Base-by-base conservation (phyloP, 441 rosid genomes). In the Theobroma grandiflorum region DNA sequence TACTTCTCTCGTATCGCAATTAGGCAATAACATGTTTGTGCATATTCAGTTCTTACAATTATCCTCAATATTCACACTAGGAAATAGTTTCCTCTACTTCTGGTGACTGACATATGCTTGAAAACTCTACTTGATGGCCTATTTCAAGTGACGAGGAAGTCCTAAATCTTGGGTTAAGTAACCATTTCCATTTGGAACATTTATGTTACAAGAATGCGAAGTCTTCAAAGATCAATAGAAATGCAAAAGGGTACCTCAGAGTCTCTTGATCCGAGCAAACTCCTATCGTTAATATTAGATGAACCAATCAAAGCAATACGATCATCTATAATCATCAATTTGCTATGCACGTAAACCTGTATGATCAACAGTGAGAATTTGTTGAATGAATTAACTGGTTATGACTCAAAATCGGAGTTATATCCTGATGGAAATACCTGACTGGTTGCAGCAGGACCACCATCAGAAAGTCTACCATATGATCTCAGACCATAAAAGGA, bases 241-340 rank as follows among this genome's bases (percentile, higher is more conserved):
- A 66, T 59, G 2, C 59, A 42, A 40, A 62, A 40, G 43, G 57
- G 2, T 90, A 91, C 97, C 97, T 92, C 97, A 10, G 97, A 92
- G 75, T 93, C 97, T 55, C 97, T 80, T 67, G 95, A 90, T 49
- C 97, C 97, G 52, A 93, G 93, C 82, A 93, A 85, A 80, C 97
- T 93, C 77, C 97, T 74, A 49, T 93, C 97, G 4, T 93, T 93
- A 2, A 93, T 87, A 77, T 93, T 93, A 42, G 97, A 91, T 8
- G 97, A 93, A 55, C 97, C 97, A 1, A 93, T 85, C 82, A 93
- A 77, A 16, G 92, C 81, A 4, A 79, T 80, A 0, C 85, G 87
- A 78, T 93, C 97, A 52, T 93, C 97, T 72, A 93, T 81, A 75
- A 93, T 89, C 91, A 93, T 75, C 81, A 93, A 80, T 82, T 93